phyloP scores from a whole-genome alignment of 257 asterid species.

The Capsicum chinense region DNA sequence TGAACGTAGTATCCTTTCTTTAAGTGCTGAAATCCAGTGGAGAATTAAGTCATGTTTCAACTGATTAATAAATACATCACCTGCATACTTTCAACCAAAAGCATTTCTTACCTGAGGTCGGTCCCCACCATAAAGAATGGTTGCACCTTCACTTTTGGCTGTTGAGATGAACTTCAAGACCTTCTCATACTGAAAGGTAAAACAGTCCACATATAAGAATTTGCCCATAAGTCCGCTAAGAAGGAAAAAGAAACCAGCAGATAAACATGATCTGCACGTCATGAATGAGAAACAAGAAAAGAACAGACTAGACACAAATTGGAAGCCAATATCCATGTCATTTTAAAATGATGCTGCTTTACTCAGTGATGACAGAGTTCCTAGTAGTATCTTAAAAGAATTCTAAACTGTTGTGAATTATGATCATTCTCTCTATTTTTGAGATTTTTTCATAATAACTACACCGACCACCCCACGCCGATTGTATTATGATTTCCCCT shows the following conservation, averaged over 20 bases:
- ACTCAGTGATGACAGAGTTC: neutral
- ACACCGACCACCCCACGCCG: neutral
- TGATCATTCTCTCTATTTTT: neutral
- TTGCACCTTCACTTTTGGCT: slow-evolving; percentile 89
- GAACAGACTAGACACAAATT: neutral
- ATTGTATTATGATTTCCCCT: neutral
- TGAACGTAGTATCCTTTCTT: slow-evolving; percentile 75
- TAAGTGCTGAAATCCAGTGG: slow-evolving; percentile 62
- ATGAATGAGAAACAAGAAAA: slow-evolving; percentile 24
- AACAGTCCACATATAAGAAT: slow-evolving; percentile 17
- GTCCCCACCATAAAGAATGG: slow-evolving; percentile 75
- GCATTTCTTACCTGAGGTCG: slow-evolving; percentile 68
- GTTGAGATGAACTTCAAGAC: slow-evolving; percentile 66
- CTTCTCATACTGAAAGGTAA: slow-evolving; percentile 71
- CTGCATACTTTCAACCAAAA: slow-evolving; percentile 18
- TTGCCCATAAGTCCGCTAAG: neutral
- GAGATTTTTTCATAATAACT: neutral
- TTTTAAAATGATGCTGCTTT: neutral
- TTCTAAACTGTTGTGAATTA: neutral
- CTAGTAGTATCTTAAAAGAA: slow-evolving; percentile 11
- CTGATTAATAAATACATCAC: slow-evolving; percentile 3
- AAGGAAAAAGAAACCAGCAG: neutral
- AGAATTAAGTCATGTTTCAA: slow-evolving; percentile 20
- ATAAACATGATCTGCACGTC: neutral
- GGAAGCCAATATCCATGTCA: slow-evolving; percentile 13